Base-by-base conservation (phyloP, 2,329 filamentous ascomycete species). In the Penicillium janthinellum region DNA sequence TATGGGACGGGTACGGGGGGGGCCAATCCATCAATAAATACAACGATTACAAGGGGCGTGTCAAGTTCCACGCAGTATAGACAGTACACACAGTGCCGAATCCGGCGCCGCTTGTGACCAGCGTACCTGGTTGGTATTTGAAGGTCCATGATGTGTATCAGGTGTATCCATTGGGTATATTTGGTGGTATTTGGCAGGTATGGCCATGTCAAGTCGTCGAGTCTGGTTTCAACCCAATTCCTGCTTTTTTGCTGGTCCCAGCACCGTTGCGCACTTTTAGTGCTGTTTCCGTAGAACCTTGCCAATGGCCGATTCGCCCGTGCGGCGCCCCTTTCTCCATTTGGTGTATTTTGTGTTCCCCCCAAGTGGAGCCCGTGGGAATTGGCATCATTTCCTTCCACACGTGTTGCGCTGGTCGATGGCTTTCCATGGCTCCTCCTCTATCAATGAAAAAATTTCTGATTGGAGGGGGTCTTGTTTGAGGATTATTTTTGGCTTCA, bases 61-160 rank as follows among this genome's bases (percentile, higher is more conserved):
- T 5, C 25, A 25, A 25, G 25, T 25, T 5, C 25, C 20, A 20
- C 20, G 20, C 20, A 20, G 20, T 20, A 20, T 20, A 25, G 28
- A 5, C 22, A 20, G 45, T 48, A 34, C 45, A 49, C 64, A 66
- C 42, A 58, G 55, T 66, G 64, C 65, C 62, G 62, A 60, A 67
- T 66, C 49, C 60, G 64, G 59, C 45, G 41, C 38, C 12, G 37
- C n/a, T 7, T n/a, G 31, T 10, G 4, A 49, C 12, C 15, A 11
- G 45, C n/a, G 28, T 35, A 49, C 31, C 31, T 49, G 45, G 17
- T 25, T 47, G 25, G 44, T 47, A 47, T 31, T 47, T 28, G 4
- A 31, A 10, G 22, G 42, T 28, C 28, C n/a, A 8, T n/a, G 14
- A 28, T 31, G 25, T 15, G 25, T 47, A n/a, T 5, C 10, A 45